Conservation (phyloP, 2,329 filamentous ascomycete genomes). For the Zymoseptoria passerinii region DNA sequence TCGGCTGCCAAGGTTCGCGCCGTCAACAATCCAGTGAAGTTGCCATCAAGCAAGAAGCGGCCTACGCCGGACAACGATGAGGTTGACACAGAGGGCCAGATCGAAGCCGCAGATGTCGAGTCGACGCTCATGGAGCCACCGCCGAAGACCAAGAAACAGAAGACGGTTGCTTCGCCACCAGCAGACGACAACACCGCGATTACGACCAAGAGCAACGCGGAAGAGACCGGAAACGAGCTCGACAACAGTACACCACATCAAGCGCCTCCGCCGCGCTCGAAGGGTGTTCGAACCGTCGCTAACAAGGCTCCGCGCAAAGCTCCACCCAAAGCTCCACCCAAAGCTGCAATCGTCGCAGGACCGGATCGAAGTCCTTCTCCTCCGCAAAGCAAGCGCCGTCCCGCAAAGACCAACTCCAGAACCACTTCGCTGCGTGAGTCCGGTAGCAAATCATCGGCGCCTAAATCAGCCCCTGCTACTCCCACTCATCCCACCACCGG, state of each 20-base stretch:
- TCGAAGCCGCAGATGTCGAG: background rate
- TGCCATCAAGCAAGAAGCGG: slow-evolving; percentile 5
- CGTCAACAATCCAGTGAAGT: slow-evolving; percentile 6
- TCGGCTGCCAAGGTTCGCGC: slow-evolving; percentile 1
- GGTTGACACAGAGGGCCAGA: background rate
- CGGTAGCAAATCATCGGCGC: background rate
- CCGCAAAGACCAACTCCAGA: background rate
- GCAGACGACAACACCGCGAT: background rate
- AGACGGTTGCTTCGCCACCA: background rate
- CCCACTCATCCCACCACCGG: background rate
- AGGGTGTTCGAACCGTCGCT: background rate
- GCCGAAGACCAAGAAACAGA: background rate
- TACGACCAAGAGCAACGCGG: background rate
- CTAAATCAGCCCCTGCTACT: background rate
- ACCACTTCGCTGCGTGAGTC: background rate
- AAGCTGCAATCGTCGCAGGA: background rate
- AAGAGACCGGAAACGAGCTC: background rate
- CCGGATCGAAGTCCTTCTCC: background rate
- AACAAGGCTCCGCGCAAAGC: background rate
- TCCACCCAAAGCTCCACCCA: no score
- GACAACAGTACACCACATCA: background rate
- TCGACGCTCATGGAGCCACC: background rate
- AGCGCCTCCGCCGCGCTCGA: background rate
- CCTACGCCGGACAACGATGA: slow-evolving; percentile 2
- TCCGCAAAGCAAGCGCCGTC: background rate